Conservation (phyloP, 306 rosid genomes). For the Heteromeles arbutifolia region DNA sequence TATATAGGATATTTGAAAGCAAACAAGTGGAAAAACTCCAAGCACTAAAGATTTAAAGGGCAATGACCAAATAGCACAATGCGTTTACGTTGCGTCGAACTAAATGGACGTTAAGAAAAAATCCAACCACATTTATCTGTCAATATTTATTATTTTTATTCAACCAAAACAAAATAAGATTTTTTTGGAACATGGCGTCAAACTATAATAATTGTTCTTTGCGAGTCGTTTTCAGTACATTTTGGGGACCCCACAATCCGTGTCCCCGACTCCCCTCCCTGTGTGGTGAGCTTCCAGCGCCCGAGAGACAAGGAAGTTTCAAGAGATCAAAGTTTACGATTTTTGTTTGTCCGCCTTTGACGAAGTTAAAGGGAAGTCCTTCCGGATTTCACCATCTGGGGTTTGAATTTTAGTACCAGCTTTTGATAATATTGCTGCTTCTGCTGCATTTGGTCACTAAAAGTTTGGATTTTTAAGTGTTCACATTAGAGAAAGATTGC, state of each 20-base stretch:
- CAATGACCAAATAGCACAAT: neutral
- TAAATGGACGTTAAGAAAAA: neutral
- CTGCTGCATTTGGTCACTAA: neutral
- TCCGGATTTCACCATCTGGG: constrained; percentile 2
- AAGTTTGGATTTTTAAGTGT: constrained; percentile 8
- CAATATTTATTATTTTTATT: constrained; percentile 13
- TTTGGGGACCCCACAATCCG: constrained; percentile 49
- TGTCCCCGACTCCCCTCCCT: constrained; percentile 10
- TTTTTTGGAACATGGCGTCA: no score
- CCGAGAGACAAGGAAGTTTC: constrained; percentile 3
- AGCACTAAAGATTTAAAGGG: neutral
- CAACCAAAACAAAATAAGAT: neutral
- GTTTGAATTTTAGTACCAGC: neutral
- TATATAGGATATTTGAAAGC: neutral
- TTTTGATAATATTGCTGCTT: constrained; percentile 1
- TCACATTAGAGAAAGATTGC: neutral
- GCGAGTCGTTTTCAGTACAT: constrained; percentile 31
- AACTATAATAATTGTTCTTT: constrained; percentile 1
- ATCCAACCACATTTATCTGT: neutral
- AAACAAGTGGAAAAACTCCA: neutral
- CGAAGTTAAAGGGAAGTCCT: constrained; percentile 12
- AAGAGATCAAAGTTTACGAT: neutral
- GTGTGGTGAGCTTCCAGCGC: constrained; percentile 12
- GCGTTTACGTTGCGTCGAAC: constrained; percentile 22
- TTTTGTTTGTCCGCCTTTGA: constrained; percentile 3